These are phyloP conservation scores for Colletotrichum camelliae DNA, from an alignment of 2,329 filamentous ascomycete genomes.

Conservation along the genomic window DNA sequence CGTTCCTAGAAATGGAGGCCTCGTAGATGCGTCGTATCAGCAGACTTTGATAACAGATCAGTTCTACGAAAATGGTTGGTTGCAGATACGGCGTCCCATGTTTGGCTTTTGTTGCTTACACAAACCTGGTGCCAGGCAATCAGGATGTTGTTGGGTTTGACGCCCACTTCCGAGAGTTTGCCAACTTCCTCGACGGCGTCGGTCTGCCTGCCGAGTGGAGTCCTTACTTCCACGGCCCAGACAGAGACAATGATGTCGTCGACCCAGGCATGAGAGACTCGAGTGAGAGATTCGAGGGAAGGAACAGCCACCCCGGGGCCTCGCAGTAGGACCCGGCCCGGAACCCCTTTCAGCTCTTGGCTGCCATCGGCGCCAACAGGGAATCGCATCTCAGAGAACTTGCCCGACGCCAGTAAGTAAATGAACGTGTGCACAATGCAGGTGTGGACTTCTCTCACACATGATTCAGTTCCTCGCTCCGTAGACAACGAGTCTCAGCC, in stretches of 20 bases:
- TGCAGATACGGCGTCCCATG: neutral
- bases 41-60: constrained; percentile 30
- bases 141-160: constrained; percentile 27
- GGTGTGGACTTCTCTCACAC: neutral
- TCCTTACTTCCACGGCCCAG: constrained; percentile 36
- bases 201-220: constrained; percentile 43
- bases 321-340: constrained; percentile 26
- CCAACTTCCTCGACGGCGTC: constrained; percentile 41
- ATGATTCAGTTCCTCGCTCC: constrained; percentile 15
- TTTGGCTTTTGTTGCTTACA: neutral
- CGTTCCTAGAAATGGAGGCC: neutral
- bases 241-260: constrained; percentile 24
- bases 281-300: neutral
- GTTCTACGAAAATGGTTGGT: constrained; percentile 27
- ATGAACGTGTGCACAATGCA: neutral
- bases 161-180: constrained; percentile 41
- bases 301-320: constrained; percentile 14
- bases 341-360: constrained; percentile 43
- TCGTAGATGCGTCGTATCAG: constrained; percentile 24
- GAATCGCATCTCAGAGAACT: constrained; percentile 29
- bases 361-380: constrained; percentile 38
- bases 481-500: constrained; percentile 24
- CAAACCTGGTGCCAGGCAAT: neutral
- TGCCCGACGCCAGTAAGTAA: constrained; percentile 26
- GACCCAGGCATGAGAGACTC: constrained; percentile 24